Evolutionary conservation across 768 basidiomycete genomes (phyloP).

Genomic region (Dioszegia crocea): DNA sequence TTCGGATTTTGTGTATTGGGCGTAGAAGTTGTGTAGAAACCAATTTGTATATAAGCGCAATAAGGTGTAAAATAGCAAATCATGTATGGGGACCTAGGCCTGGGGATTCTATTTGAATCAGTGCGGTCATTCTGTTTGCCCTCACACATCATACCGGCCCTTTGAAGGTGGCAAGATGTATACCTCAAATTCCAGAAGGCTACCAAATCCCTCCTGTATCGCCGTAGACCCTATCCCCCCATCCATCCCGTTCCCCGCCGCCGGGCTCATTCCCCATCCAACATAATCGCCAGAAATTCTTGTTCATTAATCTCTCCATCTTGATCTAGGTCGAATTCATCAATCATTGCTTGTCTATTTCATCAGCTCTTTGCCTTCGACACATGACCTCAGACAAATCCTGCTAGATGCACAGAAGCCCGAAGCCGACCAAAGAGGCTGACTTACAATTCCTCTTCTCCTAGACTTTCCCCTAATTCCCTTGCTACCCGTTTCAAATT

Average conservation of each 20-base stretch:
- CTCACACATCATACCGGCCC: too few species aligned
- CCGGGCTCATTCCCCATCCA: constrained; percentile 66
- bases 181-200: too few species aligned
- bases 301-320: constrained; percentile 96
- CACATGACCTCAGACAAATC: not conserved
- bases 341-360: constrained; percentile 96
- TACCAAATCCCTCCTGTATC: too few species aligned
- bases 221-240: too few species aligned
- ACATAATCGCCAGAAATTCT: constrained; percentile 97
- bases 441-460: constrained; percentile 93
- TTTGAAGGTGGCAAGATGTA: too few species aligned
- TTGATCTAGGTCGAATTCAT: constrained; percentile 97
- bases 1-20: not conserved
- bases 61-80: too few species aligned
- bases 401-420: too few species aligned
- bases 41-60: not conserved
- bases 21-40: not conserved
- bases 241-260: too few species aligned
- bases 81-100: too few species aligned
- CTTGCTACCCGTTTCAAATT: constrained; percentile 91
- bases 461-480: constrained; percentile 89
- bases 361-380: not conserved
- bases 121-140: too few species aligned
- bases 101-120: too few species aligned
- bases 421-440: not conserved